Conservation (phyloP, 768 basidiomycete species). For the Rhodosporidiobolus sp. region DNA sequence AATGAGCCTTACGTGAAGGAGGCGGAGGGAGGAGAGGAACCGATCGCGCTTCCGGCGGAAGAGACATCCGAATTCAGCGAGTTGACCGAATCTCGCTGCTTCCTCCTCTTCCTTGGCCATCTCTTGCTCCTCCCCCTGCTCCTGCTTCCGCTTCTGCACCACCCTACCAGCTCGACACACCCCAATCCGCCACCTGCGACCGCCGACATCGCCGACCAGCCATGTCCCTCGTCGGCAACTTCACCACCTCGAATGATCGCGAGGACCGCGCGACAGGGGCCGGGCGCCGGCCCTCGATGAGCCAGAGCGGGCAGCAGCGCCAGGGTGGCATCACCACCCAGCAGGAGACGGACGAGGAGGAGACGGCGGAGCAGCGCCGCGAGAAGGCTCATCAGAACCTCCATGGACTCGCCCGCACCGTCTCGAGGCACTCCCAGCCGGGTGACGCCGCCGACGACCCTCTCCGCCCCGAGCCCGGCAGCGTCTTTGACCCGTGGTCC, state of each 20-base stretch:
- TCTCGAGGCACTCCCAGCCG: conserved; percentile 5
- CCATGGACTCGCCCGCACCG: background rate
- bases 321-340: background rate
- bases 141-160: too few relatives aligned
- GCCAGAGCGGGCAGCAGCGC: background rate
- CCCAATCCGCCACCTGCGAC: too few relatives aligned
- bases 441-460: conserved; percentile 13
- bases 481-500: background rate
- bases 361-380: too few relatives aligned
- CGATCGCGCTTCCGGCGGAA: too few relatives aligned
- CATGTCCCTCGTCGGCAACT: conserved; percentile 7
- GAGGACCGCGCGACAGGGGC: background rate
- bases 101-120: too few relatives aligned
- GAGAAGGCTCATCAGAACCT: background rate
- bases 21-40: too few relatives aligned
- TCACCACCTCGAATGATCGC: background rate
- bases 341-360: too few relatives aligned
- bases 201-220: background rate
- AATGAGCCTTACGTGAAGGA: too few relatives aligned
- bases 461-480: background rate
- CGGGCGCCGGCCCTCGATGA: background rate
- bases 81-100: too few relatives aligned
- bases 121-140: too few relatives aligned
- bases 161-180: too few relatives aligned
- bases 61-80: too few relatives aligned